Conservation (phyloP, 1,139 yeast genomes). For the Pneumocystis carinii region DNA sequence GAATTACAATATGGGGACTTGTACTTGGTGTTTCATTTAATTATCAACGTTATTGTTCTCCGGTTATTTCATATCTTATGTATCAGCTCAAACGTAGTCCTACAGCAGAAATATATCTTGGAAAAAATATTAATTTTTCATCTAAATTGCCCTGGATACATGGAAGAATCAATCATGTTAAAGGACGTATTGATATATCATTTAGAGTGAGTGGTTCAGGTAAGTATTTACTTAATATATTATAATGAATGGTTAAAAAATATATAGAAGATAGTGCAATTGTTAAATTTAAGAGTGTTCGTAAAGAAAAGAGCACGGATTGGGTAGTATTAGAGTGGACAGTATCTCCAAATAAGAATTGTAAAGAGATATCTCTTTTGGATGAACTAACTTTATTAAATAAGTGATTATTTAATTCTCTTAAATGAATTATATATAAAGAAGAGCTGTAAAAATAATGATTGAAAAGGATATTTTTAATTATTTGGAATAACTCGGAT, state of each 20-base stretch:
- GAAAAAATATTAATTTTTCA: constrained; percentile 58
- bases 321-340: not conserved
- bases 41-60: not conserved
- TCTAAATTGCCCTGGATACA: constrained; percentile 70
- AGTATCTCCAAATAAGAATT: not conserved
- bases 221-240: not conserved
- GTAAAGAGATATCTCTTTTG: not conserved
- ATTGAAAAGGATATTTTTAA: no score
- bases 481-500: no score
- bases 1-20: not conserved
- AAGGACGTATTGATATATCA: constrained; percentile 60
- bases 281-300: not conserved
- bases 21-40: not conserved
- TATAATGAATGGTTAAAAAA: not conserved
- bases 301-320: not conserved
- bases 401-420: not conserved
- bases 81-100: not conserved
- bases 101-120: constrained; percentile 46
- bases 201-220: constrained; percentile 50
- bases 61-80: not conserved
- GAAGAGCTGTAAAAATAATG: not conserved
- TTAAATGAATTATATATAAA: not conserved
- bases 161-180: constrained; percentile 71
- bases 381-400: not conserved
- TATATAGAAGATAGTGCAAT: not conserved